Base-by-base conservation (phyloP, 108 stramenopile genomes). In the Pseudonitzschia multiseries region DNA sequence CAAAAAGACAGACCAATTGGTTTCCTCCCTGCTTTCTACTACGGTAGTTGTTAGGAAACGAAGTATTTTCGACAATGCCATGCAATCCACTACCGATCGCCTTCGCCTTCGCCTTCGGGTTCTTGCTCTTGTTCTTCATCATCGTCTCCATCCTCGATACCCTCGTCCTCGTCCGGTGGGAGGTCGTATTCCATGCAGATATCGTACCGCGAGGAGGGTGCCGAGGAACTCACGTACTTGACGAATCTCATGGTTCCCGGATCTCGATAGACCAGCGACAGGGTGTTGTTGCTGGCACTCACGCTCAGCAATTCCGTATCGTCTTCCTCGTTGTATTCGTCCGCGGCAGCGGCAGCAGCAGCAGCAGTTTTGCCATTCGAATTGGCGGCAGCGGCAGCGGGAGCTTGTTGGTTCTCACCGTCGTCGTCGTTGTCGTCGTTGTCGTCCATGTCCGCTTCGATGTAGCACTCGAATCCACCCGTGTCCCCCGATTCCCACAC, bases 381-480 rank as follows among this genome's bases (percentile, higher is more conserved):
- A 20, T 12, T 0, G 26, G 54, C 54, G 24, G 6, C 24, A 18
- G 54, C 21, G 68, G 68, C 50, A 79, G 31, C 56, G n/a, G n/a
- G n/a, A n/a, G n/a, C n/a, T n/a, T n/a, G n/a, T n/a, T n/a, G n/a
- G 44, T 72, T 1, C 26, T 26, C 26, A 14, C 50, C 48, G 8
- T 53, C 13, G 28, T n/a, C 22, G 0, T 46, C 24, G 68, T 24
- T 68, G n/a, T 73, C 79, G 0, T 81, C 82, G 27, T 87, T 93
- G 4, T 84, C 91, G 36, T 88, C 89, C 22, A 94, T 95, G 64
- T 96, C 97, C 0, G 96, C 97, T 57, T 90, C 93, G 67, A 98
- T 96, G 81, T 97, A 98, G 59, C 96, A 96, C 57, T 97, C 96
- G 78, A 97, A 98, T 33, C 96, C 98, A 36, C 98, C 98, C 21